These are phyloP conservation scores for Suillus variegatus DNA, from an alignment of 768 basidiomycete genomes.

Conservation along the genomic window DNA sequence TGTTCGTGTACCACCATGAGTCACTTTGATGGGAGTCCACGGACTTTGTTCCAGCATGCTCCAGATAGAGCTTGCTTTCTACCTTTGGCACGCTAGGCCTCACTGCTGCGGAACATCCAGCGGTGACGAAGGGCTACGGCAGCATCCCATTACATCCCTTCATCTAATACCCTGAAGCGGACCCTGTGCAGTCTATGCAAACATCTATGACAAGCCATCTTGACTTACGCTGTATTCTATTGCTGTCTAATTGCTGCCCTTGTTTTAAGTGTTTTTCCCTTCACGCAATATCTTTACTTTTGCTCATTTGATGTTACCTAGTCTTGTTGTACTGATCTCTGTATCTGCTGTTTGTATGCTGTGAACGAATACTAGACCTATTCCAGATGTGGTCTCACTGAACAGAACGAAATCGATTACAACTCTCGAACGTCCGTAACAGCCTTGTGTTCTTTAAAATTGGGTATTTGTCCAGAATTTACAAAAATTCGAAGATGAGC, in stretches of 20 bases:
- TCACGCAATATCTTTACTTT: not conserved
- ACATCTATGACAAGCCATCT: too few relatives aligned
- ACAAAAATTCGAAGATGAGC: not conserved
- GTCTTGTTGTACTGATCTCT: not conserved
- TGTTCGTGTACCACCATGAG: not conserved
- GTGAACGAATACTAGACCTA: not conserved
- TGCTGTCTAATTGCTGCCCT: not conserved
- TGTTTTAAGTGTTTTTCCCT: not conserved
- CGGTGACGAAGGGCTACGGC: conserved; percentile 3
- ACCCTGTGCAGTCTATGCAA: too few relatives aligned
- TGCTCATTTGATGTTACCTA: not conserved
- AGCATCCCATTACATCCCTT: not conserved
- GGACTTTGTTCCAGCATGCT: not conserved
- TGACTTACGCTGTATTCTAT: conserved; percentile 4
- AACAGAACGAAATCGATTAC: not conserved
- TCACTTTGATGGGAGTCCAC: not conserved
- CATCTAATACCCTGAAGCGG: conserved; percentile 5
- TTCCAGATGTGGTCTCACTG: not conserved
- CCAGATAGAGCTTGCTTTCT: not conserved
- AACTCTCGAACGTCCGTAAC: not conserved
- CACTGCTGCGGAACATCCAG: conserved; percentile 9
- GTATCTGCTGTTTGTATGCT: not conserved
- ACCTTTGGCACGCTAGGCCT: conserved; percentile 9
- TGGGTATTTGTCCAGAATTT: not conserved
- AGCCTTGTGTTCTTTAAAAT: not conserved